Percentiles rank a stretch among this genome's conserved stretches.
These are phyloP conservation scores for Podaxis sp. DNA, from an alignment of 768 basidiomycete genomes.

Conservation along the genomic window DNA sequence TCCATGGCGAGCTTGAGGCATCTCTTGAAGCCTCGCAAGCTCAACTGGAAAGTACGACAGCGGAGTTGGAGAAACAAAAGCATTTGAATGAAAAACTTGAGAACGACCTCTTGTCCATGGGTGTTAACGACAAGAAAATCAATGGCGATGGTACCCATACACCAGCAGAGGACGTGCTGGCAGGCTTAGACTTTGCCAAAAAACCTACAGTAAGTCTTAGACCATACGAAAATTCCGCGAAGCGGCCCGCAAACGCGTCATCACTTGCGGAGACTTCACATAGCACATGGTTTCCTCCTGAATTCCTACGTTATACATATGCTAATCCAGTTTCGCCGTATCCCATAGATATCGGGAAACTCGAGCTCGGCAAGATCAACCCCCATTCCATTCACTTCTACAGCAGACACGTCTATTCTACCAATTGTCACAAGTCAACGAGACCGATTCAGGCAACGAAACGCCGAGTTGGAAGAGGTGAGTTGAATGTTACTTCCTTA, in stretches of 20 bases:
- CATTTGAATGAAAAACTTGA: slow-evolving; percentile 88
- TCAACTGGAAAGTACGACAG: slow-evolving; percentile 54
- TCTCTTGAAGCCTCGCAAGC: slow-evolving; percentile 58
- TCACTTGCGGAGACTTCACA: not conserved
- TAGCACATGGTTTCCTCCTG: not conserved
- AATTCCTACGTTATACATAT: not conserved
- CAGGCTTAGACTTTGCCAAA: slow-evolving; percentile 71
- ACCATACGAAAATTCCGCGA: not conserved
- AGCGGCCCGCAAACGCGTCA: not conserved
- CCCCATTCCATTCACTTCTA: slow-evolving; percentile 68
- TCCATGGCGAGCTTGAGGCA: slow-evolving; percentile 78
- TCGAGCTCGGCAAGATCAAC: slow-evolving; percentile 46
- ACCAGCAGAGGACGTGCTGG: slow-evolving; percentile 56
- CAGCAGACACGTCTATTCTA: slow-evolving; percentile 92
- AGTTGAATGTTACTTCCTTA: slow-evolving; percentile 16
- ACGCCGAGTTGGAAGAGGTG: slow-evolving; percentile 96
- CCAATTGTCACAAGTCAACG: slow-evolving; percentile 98
- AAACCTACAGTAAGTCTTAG: slow-evolving; percentile 41
- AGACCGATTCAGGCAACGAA: slow-evolving; percentile 96
- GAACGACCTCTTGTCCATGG: slow-evolving; percentile 83
- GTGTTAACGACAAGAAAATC: slow-evolving; percentile 46
- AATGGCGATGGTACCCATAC: slow-evolving; percentile 21
- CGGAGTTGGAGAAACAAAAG: slow-evolving; percentile 77
- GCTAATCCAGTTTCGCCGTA: not conserved
- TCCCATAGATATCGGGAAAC: slow-evolving; percentile 16